A percentile compares a stretch with the other conserved stretches of the same genome.
phyloP scores from a whole-genome alignment of 805 yeast genomes.

The Teunomyces panamensis region DNA sequence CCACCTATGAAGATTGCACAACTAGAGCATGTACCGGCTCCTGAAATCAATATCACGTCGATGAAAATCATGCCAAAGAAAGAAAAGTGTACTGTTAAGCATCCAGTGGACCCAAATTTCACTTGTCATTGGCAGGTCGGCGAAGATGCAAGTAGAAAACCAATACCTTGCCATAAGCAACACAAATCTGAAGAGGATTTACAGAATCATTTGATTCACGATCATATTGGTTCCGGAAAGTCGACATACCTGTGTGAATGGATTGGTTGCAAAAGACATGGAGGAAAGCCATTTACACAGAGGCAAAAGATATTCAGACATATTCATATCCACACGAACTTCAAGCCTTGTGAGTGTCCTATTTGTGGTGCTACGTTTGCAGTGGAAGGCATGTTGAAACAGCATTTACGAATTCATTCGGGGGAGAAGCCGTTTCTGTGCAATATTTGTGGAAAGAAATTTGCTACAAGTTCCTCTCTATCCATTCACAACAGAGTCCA shows the following conservation, averaged over 20 bases:
- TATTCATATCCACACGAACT: conserved; percentile 81
- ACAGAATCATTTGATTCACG: conserved; percentile 64
- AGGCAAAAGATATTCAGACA: conserved; percentile 85
- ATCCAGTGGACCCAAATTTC: conserved; percentile 27
- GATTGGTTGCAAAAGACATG: conserved; percentile 68
- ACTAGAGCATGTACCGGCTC: neutral
- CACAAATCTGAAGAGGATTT: conserved; percentile 59
- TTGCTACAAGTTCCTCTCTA: conserved; percentile 79
- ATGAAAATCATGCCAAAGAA: conserved; percentile 31
- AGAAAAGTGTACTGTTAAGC: conserved; percentile 5
- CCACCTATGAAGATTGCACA: neutral
- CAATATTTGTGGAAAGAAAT: conserved; percentile 66
- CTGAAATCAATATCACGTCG: conserved; percentile 27
- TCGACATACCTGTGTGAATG: conserved; percentile 70
- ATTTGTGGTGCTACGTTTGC: conserved; percentile 72
- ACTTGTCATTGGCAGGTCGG: conserved; percentile 47
- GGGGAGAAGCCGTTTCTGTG: conserved; percentile 89
- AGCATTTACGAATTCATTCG: conserved; percentile 80
- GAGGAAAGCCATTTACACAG: conserved; percentile 64
- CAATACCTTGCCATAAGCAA: conserved; percentile 45
- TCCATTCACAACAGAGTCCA: conserved; percentile 84
- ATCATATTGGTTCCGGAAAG: conserved; percentile 75
- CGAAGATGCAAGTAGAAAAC: conserved; percentile 21
- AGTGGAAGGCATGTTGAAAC: conserved; percentile 71
- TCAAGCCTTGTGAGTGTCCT: conserved; percentile 73